These are phyloP conservation scores for Ustilaginoidea virens DNA, from an alignment of 2,329 filamentous ascomycete species.

Conservation along the genomic window DNA sequence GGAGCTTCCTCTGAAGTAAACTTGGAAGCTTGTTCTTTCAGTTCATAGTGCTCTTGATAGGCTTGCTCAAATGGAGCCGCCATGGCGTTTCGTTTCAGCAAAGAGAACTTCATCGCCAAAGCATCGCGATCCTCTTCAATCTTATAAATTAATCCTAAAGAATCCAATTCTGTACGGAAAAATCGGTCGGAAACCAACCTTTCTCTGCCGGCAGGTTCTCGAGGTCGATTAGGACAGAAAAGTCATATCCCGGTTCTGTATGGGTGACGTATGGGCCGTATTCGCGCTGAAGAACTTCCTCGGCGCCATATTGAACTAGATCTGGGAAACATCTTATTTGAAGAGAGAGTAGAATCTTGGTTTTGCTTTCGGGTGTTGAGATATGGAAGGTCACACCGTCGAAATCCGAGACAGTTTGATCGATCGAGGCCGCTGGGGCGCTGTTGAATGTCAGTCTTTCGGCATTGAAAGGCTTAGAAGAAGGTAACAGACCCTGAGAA, in stretches of 20 bases:
- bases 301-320: constrained; percentile 81
- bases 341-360: constrained; percentile 87
- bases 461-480: constrained; percentile 1
- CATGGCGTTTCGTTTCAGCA: constrained; percentile 97
- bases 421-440: constrained; percentile 73
- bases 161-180: no score
- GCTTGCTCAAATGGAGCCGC: constrained; percentile 95
- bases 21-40: constrained; percentile 78
- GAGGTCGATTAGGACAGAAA: constrained; percentile 80
- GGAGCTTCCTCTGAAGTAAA: constrained; percentile 91
- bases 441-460: constrained; percentile 34
- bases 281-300: constrained; percentile 82
- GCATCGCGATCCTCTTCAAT: constrained; percentile 66
- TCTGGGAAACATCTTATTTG: constrained; percentile 91
- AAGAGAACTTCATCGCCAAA: constrained; percentile 69
- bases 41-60: constrained; percentile 77
- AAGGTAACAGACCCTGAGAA: constrained; percentile 55
- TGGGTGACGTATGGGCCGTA: constrained; percentile 83
- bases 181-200: constrained; percentile 26
- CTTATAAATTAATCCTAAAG: constrained; percentile 5
- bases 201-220: constrained; percentile 72
- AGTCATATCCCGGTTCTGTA: constrained; percentile 87
- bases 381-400: constrained; percentile 98
- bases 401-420: constrained; percentile 97
- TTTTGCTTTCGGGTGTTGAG: constrained; percentile 86